Percentiles rank a stretch among this genome's conserved stretches.
These are phyloP conservation scores for Aspergillus taichungensis DNA, from an alignment of 495 filamentous ascomycete genomes.

Conservation along the genomic window DNA sequence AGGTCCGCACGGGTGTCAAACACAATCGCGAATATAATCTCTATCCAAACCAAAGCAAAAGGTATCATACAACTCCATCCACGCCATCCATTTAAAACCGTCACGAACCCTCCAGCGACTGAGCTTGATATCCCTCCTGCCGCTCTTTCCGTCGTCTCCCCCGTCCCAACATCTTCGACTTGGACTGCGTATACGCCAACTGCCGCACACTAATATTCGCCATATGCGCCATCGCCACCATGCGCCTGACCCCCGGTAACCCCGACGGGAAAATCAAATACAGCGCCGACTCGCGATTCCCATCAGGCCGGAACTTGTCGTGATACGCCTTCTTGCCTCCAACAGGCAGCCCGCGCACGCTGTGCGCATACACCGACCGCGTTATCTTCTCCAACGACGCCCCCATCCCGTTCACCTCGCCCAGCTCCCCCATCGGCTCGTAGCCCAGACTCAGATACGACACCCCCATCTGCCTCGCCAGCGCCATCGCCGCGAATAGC, in stretches of 20 bases:
- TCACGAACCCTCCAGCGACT: too few relatives aligned
- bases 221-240: conserved; percentile 33
- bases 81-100: too few relatives aligned
- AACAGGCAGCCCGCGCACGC: conserved; percentile 25
- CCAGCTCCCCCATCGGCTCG: conserved; percentile 25
- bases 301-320: conserved; percentile 34
- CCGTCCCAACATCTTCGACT: too few relatives aligned
- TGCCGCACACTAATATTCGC: conserved; percentile 11
- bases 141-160: too few relatives aligned
- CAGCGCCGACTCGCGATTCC: conserved; percentile 20
- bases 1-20: too few relatives aligned
- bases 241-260: conserved; percentile 18
- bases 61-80: too few relatives aligned
- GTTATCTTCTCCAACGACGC: conserved; percentile 16
- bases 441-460: conserved; percentile 34
- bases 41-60: too few relatives aligned
- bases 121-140: too few relatives aligned
- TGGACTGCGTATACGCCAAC: neutral
- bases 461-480: conserved; percentile 19
- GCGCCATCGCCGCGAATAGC: conserved; percentile 28
- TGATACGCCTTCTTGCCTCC: conserved; percentile 36
- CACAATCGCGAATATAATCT: too few relatives aligned
- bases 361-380: conserved; percentile 18
- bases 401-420: conserved; percentile 24
- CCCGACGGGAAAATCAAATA: conserved; percentile 30